Base-by-base conservation (phyloP, 1,139 yeast genomes). In the Yamadazyma taylorii region DNA sequence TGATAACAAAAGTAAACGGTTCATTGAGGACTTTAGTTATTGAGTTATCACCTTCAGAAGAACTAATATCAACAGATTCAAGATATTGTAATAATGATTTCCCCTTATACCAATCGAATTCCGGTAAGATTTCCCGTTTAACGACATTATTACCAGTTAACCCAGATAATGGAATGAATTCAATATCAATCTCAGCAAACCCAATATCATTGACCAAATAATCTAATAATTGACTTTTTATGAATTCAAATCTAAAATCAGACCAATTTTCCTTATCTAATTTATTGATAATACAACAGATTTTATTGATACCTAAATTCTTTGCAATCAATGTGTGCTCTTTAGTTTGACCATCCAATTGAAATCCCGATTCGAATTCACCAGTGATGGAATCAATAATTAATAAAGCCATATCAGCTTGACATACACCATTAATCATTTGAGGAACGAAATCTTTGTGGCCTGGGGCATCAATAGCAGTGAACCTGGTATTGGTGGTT, bases 391-490 rank as follows among this genome's bases (percentile, higher is more conserved):
- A 69, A 59, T 94, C 98, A 11, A 85, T 77, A 9, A 85, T 87
- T 30, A 85, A 64, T 22, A 85, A 67, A 0, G 90, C 92, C 37
- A 81, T 62, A 50, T 85, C 94, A 0, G 85, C 85, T 46, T 71
- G 75, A 9, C 73, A 63, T 13, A 70, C 73, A 16, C 77, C 77
- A 27, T 71, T 69, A 32, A 69, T 80, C 82, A 45, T 86, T 40
- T 71, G 76, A 0, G 78, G 78, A 10, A 72, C 75, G 46, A 70
- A 72, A 44, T 72, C 78, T 37, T 63, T 67, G 47, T 72, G 78
- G 1, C 78, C 78, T 0, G 99, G 99, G 0, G 98, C 96, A 66
- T 94, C 99, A 34, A 94, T 85, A 21, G 95, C 87, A 0, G 96
- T 88, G 60, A 87, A 89, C 37, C 76, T 66, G 1, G 84, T 75